These are phyloP conservation scores for Arabis hirsuta DNA, from an alignment of 345 rosid species.

Conservation along the genomic window DNA sequence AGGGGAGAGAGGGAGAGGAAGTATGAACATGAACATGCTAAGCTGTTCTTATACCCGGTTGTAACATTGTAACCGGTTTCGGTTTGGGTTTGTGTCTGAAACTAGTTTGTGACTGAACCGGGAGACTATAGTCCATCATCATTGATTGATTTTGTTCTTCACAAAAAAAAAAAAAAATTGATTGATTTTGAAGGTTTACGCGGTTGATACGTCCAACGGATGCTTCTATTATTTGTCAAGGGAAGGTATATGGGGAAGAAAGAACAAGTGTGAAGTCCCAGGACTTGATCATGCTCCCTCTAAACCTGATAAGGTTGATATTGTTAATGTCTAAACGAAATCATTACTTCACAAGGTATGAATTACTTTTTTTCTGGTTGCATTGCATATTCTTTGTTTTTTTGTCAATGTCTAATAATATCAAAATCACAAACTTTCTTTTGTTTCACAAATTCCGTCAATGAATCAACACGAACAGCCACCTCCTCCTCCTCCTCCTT, in stretches of 20 bases:
- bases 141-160: too few relatives aligned
- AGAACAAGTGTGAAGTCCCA: constrained; percentile 43
- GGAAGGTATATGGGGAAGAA: constrained; percentile 53
- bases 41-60: too few relatives aligned
- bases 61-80: too few relatives aligned
- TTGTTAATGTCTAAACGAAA: neutral
- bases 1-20: too few relatives aligned
- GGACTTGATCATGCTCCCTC: neutral
- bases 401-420: neutral
- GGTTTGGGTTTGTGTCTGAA: too few relatives aligned
- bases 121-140: too few relatives aligned
- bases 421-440: constrained; percentile 21
- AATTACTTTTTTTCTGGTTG: neutral
- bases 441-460: constrained; percentile 13
- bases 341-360: neutral
- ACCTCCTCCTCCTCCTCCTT: constrained; percentile 52
- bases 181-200: too few relatives aligned
- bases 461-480: constrained; percentile 76
- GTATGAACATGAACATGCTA: too few relatives aligned
- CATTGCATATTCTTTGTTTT: neutral
- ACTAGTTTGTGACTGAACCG: too few relatives aligned
- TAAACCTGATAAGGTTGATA: neutral
- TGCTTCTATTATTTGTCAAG: too few relatives aligned
- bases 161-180: too few relatives aligned
- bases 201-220: too few relatives aligned